These are phyloP conservation scores for Mycena maculata DNA, from an alignment of 768 basidiomycete species.

Conservation along the genomic window DNA sequence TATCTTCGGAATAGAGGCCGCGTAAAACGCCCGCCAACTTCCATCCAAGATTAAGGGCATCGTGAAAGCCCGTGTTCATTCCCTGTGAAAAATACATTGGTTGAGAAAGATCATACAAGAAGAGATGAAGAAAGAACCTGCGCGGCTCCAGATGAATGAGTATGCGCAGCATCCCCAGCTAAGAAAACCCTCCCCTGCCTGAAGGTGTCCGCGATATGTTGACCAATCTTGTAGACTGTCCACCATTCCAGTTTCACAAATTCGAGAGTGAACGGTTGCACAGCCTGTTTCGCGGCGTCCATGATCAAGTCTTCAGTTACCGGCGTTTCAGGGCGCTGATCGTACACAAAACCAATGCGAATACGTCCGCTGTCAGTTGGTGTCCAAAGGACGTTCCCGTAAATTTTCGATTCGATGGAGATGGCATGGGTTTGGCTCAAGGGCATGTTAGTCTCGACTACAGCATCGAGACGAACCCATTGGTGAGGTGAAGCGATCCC, in stretches of 20 bases:
- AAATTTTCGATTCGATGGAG: constrained; percentile 13
- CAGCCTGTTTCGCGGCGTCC: constrained; percentile 27
- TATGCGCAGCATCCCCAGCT: constrained; percentile 23
- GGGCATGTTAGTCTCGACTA: constrained; percentile 28
- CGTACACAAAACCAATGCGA: constrained; percentile 25
- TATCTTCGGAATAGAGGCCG: constrained; percentile 1
- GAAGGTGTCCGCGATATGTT: constrained; percentile 15
- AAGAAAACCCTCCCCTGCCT: constrained; percentile 15
- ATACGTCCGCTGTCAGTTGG: constrained; percentile 18
- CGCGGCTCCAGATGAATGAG: constrained; percentile 17
- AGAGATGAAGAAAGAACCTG: not conserved
- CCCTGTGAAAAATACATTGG: not conserved
- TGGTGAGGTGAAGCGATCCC: constrained; percentile 20
- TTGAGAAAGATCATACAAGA: no score
- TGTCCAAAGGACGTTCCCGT: constrained; percentile 21
- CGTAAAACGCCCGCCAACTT: constrained; percentile 17
- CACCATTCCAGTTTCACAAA: constrained; percentile 33
- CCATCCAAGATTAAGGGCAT: constrained; percentile 26
- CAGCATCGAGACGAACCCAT: constrained; percentile 34
- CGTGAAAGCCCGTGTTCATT: constrained; percentile 21
- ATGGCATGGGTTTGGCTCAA: not conserved
- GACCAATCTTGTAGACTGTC: constrained; percentile 30
- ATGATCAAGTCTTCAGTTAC: constrained; percentile 28
- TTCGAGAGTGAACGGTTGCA: constrained; percentile 31
- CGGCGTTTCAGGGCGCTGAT: not conserved